phyloP scores from a whole-genome alignment of 345 rosid species.

The Syzygium grande region DNA sequence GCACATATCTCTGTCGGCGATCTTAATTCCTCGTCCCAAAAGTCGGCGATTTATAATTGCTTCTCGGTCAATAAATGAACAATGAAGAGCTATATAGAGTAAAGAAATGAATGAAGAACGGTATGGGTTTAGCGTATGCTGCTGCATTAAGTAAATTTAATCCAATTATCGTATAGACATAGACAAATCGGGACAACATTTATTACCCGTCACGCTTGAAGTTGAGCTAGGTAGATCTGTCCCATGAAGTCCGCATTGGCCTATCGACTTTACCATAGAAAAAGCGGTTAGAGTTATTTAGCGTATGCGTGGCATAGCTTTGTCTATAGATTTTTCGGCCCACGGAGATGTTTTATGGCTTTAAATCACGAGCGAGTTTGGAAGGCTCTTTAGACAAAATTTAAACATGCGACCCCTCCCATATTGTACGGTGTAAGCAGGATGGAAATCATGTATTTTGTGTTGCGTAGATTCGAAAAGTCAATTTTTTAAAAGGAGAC shows the following conservation, averaged over 20 bases:
- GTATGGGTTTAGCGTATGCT: background rate
- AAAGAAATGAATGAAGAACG: background rate
- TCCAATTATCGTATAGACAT: background rate
- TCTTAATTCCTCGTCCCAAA: background rate
- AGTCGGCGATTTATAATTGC: background rate
- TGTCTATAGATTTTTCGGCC: background rate
- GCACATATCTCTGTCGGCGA: background rate
- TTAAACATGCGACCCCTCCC: background rate
- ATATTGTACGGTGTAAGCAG: background rate
- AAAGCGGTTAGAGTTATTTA: background rate
- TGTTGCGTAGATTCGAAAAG: background rate
- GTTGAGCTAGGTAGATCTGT: background rate
- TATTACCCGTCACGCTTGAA: background rate
- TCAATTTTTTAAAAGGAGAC: background rate
- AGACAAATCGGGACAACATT: background rate
- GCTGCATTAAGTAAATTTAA: background rate
- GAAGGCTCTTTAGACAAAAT: background rate
- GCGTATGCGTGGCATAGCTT: accelerated
- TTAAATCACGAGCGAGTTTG: background rate
- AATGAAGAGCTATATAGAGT: background rate
- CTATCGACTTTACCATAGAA: background rate
- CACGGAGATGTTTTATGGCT: no score
- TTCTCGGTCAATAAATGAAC: background rate
- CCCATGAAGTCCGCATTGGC: accelerated
- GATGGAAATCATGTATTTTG: background rate